phyloP scores from a whole-genome alignment of 768 basidiomycete genomes.

The Cubamyces lactineus region DNA sequence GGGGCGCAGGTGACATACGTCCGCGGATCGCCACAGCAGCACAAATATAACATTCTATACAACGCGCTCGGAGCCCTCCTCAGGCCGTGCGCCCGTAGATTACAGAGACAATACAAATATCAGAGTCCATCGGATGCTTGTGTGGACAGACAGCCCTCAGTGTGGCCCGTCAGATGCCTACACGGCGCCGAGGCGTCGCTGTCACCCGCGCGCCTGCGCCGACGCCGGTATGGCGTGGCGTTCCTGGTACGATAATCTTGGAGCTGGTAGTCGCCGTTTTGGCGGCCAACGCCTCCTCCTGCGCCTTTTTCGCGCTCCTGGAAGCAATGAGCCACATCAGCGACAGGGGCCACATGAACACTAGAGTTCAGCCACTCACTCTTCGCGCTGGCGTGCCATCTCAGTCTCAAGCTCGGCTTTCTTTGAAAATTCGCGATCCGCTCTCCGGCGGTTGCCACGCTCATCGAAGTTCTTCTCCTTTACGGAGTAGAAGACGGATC shows the following conservation, averaged over 20 bases:
- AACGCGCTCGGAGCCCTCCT: background rate
- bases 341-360: background rate
- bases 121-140: background rate
- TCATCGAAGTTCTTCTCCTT: conserved; percentile 98
- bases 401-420: conserved; percentile 90
- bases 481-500: conserved; percentile 96
- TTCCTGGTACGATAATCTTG: conserved; percentile 79
- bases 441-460: conserved; percentile 70
- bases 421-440: conserved; percentile 90
- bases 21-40: background rate
- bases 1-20: background rate
- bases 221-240: conserved; percentile 72
- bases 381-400: conserved; percentile 84
- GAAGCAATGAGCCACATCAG: conserved; percentile 7
- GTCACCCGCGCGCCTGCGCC: conserved; percentile 64
- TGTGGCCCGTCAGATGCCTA: conserved; percentile 52
- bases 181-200: conserved; percentile 75
- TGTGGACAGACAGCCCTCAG: background rate
- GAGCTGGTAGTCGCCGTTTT: conserved; percentile 59
- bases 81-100: background rate
- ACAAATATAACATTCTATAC: background rate
- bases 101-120: conserved; percentile 7
- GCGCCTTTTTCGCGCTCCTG: conserved; percentile 65
- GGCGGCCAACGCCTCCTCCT: conserved; percentile 59
- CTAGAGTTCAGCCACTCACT: conserved; percentile 41